Percentiles rank a stretch among this genome's conserved stretches.
Evolutionary conservation across 345 rosid species (phyloP).

Genomic region (Salix caprea): DNA sequence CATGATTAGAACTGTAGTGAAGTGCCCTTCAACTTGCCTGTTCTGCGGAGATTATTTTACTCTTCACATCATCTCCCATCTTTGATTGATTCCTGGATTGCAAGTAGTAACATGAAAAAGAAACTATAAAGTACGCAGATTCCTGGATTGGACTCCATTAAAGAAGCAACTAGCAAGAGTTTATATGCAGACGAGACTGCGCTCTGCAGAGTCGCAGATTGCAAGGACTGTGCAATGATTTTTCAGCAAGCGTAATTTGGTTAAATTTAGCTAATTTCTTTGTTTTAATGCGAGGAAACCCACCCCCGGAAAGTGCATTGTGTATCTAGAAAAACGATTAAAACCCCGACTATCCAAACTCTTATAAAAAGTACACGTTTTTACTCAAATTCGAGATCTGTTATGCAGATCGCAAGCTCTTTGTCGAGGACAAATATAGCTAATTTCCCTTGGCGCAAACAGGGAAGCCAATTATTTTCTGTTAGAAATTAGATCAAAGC

Average conservation of each 20-base stretch:
- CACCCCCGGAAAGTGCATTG: no score
- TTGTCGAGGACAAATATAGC: no score
- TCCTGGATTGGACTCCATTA: not conserved
- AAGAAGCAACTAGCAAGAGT: not conserved
- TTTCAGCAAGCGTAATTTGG: no score
- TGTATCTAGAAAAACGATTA: no score
- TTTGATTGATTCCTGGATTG: not conserved
- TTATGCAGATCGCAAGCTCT: fast-evolving
- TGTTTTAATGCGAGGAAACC: no score
- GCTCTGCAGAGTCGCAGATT: not conserved
- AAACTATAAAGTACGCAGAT: not conserved
- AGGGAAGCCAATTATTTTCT: not conserved
- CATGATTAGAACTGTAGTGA: not conserved
- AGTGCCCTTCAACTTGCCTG: not conserved
- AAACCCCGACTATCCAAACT: fast-evolving
- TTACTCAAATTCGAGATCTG: no score
- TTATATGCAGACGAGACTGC: not conserved
- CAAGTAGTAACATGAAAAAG: no score
- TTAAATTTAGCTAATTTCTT: no score
- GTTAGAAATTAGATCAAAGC: no score
- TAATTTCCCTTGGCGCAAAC: not conserved
- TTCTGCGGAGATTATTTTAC: no score
- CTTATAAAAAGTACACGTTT: no score
- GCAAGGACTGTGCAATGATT: not conserved
- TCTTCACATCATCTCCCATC: not conserved